Evolutionary conservation across 2,329 filamentous ascomycete genomes (phyloP), one percentile per base, ranked within the genome.

Genomic region (Fusarium musae): DNA sequence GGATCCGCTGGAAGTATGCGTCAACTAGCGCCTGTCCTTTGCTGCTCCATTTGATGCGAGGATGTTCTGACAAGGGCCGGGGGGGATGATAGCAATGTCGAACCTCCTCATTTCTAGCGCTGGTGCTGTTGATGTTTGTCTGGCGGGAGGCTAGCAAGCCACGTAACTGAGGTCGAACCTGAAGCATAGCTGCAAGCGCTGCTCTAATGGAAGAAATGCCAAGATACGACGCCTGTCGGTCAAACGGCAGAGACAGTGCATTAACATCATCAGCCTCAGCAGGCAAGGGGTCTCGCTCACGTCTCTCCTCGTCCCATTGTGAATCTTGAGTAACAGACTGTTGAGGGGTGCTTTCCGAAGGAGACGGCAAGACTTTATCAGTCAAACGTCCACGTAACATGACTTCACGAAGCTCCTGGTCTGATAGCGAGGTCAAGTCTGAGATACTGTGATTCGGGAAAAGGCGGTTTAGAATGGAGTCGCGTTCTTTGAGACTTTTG

Each of bases 241-340:
- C 60, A 6, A 63, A 49, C 21, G 60, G 60, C 39, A 63, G 56
- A 3, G 60, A 63, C 17, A 63, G n/a, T 8, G 54, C 60, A 30
- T 63, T 63, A 30, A 63, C 60, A 43, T 63, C 60, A 42, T 63
- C 60, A 42, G 60, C 60, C 16, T 63, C 60, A 23, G 60, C 28
- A n/a, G 60, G 60, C 9, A 60, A 26, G 9, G 43, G 56, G 28
- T 61, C 56, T 21, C 54, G 23, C 32, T 49, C 54, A 6, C 54
- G 60, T 61, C 56, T 30, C 12, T 49, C 56, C 7, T 63, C 60
- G 26, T 63, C 60, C 60, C 60, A 49, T 4, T 63, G 36, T 11
- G 60, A 63, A 19, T 37, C 43, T 21, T 43, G 60, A 12, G 43
- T 49, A 4, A 63, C 36, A 1, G 28, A 40, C 9, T 4, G 8